Evolutionary conservation across 2,329 filamentous ascomycete genomes (phyloP), one percentile per base, ranked within the genome.

Genomic region (Simplicillium sp.): DNA sequence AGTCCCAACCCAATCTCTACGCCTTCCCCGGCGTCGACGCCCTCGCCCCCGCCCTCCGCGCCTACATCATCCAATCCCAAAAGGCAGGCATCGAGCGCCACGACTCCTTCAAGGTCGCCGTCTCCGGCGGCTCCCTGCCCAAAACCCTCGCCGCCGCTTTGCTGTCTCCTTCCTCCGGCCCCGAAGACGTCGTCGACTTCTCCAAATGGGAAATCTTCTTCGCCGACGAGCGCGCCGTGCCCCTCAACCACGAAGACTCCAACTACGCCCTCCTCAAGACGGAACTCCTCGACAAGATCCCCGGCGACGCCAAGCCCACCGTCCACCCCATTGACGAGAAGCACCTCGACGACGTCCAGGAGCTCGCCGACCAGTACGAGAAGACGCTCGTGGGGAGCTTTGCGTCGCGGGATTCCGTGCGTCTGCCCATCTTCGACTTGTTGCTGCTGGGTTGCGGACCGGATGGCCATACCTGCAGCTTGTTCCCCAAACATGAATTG

Each of bases 171-270:
- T 65, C 65, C 25, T 56, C 62, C 16, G 68, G 64, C 9, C 57
- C 65, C 34, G 59, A 81, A 42, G 85, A 88, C 57, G 73, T 68
- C 4, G 65, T 89, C 50, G 71, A 84, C 54, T 95, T 94, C 65
- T 70, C 74, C 59, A 87, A 86, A 62, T 98, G 92, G 92, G 86
- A 97, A 56, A 87, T 98, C 57, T 98, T 97, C 74, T 97, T 96
- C 64, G 90, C 90, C 57, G 92, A 98, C 60, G 92, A 98, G 73
- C 86, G 92, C 56, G 87, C 87, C 52, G 92, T 97, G 40, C 85
- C 92, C 16, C 81, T 96, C 51, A 82, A 92, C 62, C 84, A 97
- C 66, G 75, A 79, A 50, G 90, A 98, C 68, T 95, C 88, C 69
- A 98, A 97, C 69, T 95, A 96, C 67, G 79, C 71, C 46, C 78